Evolutionary conservation across 306 rosid genomes (phyloP), one percentile per base, ranked within the genome.

Genomic region (Cicer cuneatum): DNA sequence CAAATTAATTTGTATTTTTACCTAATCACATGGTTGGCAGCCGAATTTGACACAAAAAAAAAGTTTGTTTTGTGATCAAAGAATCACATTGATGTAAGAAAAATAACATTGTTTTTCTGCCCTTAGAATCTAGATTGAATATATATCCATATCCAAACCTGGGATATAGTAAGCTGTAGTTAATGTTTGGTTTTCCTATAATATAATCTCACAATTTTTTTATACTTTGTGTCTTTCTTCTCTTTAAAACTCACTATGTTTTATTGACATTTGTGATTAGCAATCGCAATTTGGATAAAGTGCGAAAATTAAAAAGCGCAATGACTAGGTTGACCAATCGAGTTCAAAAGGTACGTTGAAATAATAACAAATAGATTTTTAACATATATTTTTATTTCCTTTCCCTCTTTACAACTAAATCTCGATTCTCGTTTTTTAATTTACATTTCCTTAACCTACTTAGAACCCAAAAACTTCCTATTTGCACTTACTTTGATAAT

Each of bases 321-420:
- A 89, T 91, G 97, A 89, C 95, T 33, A 87, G 95, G 78, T 74
- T 91, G 81, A 91, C 97, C 19, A 91, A 80, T 63, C 88, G 92
- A 66, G 97, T 91, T 83, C 97, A 87, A 71, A 91, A 91, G 92
- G 97, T 91, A 78, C 64, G 78, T 66, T 73, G 7, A 51, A 42
- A 47, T 52, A 7, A 52, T 2, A 2, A 29, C 5, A 51, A 14
- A 40, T 5, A 5, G 10, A 40, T 40, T 40, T 40, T 6, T 40
- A 7, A 7, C 43, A 40, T 40, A 6, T 7, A 7, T 40, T 40
- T 40, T 29, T 29, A 3, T 29, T 29, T 29, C 33, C 33, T 29
- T 29, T 29, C 33, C 5, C 33, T 29, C 33, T 3, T 29, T 29
- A 29, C 33, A 29, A 29, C 4, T 3, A 29, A 29, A 29, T 3